A percentile compares a stretch with the other conserved stretches of the same genome.
These are phyloP conservation scores for Candida taoyuanica DNA, from an alignment of 805 yeast genomes.

Conservation along the genomic window DNA sequence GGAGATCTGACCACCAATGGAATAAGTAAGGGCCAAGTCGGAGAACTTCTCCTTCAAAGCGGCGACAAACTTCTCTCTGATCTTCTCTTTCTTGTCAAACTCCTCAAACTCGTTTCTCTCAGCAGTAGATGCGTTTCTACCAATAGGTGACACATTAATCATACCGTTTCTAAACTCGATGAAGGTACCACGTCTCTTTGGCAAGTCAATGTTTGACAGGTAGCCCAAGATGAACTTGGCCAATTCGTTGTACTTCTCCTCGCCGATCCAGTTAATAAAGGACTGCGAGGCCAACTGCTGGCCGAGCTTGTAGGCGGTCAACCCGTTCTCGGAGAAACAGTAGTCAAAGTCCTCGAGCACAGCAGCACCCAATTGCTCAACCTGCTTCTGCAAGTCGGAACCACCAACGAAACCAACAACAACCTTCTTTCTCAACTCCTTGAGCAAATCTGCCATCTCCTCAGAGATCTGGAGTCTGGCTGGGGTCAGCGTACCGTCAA, in stretches of 20 bases:
- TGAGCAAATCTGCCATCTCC: conserved; percentile 71
- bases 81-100: conserved; percentile 71
- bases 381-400: conserved; percentile 88
- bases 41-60: conserved; percentile 83
- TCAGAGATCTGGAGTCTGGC: conserved; percentile 78
- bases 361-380: conserved; percentile 87
- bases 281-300: conserved; percentile 86
- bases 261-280: conserved; percentile 93
- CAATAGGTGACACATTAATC: conserved; percentile 97
- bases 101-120: conserved; percentile 92
- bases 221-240: conserved; percentile 82
- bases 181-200: conserved; percentile 98
- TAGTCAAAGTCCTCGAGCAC: conserved; percentile 83
- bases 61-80: conserved; percentile 79
- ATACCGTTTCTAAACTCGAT: conserved; percentile 99
- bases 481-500: conserved; percentile 97
- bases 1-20: conserved; percentile 99
- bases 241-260: conserved; percentile 86
- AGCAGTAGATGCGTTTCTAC: conserved; percentile 93
- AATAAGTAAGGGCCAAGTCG: conserved; percentile 84
- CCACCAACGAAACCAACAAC: conserved; percentile 99
- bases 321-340: conserved; percentile 96
- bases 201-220: conserved; percentile 81
- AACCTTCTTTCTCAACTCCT: conserved; percentile 80
- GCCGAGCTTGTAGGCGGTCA: conserved; percentile 94